A percentile compares a stretch with the other conserved stretches of the same genome.
Evolutionary conservation across 2,329 filamentous ascomycete species (phyloP).

Genomic region (Pseudopyricularia cyperi): DNA sequence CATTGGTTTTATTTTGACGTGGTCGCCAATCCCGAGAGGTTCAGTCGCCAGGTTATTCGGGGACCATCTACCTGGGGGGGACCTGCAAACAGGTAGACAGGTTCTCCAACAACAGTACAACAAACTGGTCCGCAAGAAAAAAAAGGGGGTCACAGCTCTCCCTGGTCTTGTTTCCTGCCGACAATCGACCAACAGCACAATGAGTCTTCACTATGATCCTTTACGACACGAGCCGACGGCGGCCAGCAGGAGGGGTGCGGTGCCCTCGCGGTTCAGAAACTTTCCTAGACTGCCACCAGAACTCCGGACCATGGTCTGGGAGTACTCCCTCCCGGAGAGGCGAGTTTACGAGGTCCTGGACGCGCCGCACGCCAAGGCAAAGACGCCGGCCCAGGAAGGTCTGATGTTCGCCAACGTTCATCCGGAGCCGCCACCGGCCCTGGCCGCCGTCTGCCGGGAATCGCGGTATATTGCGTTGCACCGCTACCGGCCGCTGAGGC

Average conservation of each 20-base stretch:
- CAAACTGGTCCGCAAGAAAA: not conserved
- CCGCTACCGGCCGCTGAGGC: conserved; percentile 28
- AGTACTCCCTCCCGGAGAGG: conserved; percentile 27
- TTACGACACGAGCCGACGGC: conserved; percentile 5
- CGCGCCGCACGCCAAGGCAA: conserved; percentile 25
- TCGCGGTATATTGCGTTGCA: conserved; percentile 27
- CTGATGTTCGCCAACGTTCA: conserved; percentile 33
- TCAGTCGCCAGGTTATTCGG: conserved; percentile 11
- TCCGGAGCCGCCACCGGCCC: conserved; percentile 28
- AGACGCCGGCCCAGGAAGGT: conserved; percentile 24
- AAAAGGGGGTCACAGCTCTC: not conserved
- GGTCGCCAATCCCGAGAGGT: conserved; percentile 10
- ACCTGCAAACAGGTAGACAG: not conserved
- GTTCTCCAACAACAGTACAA: not conserved
- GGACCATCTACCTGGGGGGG: not conserved
- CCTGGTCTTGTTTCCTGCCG: not conserved
- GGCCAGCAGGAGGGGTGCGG: not conserved
- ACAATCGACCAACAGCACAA: not conserved
- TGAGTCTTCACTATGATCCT: conserved; percentile 12
- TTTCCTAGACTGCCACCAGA: conserved; percentile 26
- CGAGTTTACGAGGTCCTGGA: conserved; percentile 34
- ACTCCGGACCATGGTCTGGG: conserved; percentile 32
- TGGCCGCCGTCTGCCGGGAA: conserved; percentile 30
- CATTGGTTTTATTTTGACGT: conserved; percentile 9
- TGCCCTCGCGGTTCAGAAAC: conserved; percentile 9